Conservation (phyloP, 2,329 filamentous ascomycete species). For the Neofusicoccum laricinum region DNA sequence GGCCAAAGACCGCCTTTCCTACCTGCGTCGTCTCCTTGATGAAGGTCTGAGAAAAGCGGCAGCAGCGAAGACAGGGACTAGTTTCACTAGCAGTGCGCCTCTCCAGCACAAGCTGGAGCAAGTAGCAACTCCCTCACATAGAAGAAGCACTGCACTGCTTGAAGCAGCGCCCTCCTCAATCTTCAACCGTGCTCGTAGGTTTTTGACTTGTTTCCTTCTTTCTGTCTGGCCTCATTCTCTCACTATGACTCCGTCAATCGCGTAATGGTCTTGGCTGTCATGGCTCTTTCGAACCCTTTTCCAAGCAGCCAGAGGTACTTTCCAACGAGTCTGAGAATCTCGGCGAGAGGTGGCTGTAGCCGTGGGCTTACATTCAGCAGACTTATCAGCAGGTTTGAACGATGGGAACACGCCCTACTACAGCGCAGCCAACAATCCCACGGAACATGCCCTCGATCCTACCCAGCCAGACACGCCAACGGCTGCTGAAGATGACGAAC, state of each 20-base stretch:
- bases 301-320: not conserved
- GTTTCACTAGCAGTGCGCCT: not conserved
- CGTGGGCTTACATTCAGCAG: not conserved
- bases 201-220: not conserved
- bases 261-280: too few species aligned
- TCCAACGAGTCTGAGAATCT: not conserved
- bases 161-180: not conserved
- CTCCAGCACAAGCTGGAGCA: not conserved
- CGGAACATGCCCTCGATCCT: not conserved
- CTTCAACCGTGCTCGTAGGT: not conserved
- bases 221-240: too few species aligned
- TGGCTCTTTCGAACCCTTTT: too few species aligned
- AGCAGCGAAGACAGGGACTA: not conserved
- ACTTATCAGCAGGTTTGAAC: too few species aligned
- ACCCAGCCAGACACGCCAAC: not conserved
- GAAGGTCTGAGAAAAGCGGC: not conserved
- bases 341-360: too few species aligned
- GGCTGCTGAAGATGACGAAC: not conserved
- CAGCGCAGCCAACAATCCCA: not conserved
- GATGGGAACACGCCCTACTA: not conserved
- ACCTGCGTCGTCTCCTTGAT: conserved; percentile 21
- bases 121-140: not conserved
- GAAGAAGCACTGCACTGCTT: not conserved
- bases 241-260: not conserved
- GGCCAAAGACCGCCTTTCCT: conserved; percentile 10